A percentile compares a stretch with the other conserved stretches of the same genome.
Conservation (phyloP, 202 grass and related monocot genomes). For the Schoenoplectus tabernaemontani region DNA sequence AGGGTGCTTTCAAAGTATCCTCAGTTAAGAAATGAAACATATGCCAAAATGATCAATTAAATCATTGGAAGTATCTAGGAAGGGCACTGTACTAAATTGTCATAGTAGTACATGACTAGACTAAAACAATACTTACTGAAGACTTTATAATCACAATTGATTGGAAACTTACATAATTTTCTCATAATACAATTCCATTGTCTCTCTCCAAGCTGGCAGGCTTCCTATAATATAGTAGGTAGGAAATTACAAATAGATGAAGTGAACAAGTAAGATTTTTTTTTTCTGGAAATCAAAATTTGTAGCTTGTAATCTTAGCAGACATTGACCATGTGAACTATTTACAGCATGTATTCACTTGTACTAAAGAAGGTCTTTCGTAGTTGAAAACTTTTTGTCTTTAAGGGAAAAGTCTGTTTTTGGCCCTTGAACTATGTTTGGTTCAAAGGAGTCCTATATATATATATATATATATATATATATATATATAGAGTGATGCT, state of each 20-base stretch:
- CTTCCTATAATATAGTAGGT: constrained; percentile 34
- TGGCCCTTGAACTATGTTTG: neutral
- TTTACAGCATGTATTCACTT: neutral
- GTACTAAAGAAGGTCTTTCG: neutral
- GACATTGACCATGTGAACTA: neutral
- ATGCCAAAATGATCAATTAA: neutral
- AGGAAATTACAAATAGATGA: constrained; percentile 21
- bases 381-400: neutral
- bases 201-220: constrained; percentile 60
- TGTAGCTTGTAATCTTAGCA: neutral
- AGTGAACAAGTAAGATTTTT: neutral
- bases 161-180: constrained; percentile 54
- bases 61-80: neutral
- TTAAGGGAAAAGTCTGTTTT: neutral
- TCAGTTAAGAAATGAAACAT: neutral
- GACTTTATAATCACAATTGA: neutral
- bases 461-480: too few species aligned
- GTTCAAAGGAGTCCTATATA: neutral
- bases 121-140: neutral
- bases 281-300: neutral
- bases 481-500: too few species aligned
- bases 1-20: neutral
- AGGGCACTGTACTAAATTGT: neutral
- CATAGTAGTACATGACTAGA: neutral
- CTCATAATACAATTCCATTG: constrained; percentile 45